Base-by-base conservation (phyloP, 2,329 filamentous ascomycete genomes). In the Microcyclosporella mali region DNA sequence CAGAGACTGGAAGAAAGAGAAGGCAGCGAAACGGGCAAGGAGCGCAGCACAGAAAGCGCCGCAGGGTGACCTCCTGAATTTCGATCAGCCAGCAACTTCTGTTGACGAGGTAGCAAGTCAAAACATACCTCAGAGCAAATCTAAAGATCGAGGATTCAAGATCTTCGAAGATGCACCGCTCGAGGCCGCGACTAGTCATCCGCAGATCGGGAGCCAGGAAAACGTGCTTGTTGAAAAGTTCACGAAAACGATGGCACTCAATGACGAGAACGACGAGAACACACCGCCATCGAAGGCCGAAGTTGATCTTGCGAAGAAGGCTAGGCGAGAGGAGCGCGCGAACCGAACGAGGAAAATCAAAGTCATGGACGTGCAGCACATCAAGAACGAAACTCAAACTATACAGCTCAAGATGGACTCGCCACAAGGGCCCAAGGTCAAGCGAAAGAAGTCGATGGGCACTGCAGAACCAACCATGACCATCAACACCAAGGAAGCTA, bases 401-500 rank as follows among this genome's bases (percentile, higher is more conserved):
- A 87, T 97, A 65, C 92, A 94, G 73, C 84, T 88, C 44, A 95
- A 95, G 56, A 72, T 97, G 41, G 87, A 92, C 58, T 95, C 90
- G 2, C 90, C 89, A 0, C 85, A 85, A 0, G 79, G 82, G n/a
- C 81, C 81, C 3, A 97, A 94, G 65, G 75, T 90, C 42, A 84
- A 82, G 73, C 86, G 86, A 64, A 92, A 85, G 63, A 82, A 81
- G 39, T 74, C 74, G 9, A 66, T 70, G 33, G 89, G 84, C 60
- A 80, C 80, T 25, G 68, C 73, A 28, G 90, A 97, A 65, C 86
- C 89, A n/a, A 98, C 92, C 1, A 95, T 98, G 89, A 98, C 92
- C 1, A 79, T 98, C 52, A 88, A 97, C 61, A 98, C 92, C 10
- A 86, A 80, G 56, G 90, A 92, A 52, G 92, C 92, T 3, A 95